Evolutionary conservation across 805 yeast species (phyloP).

Genomic region (Naumovozyma baii): DNA sequence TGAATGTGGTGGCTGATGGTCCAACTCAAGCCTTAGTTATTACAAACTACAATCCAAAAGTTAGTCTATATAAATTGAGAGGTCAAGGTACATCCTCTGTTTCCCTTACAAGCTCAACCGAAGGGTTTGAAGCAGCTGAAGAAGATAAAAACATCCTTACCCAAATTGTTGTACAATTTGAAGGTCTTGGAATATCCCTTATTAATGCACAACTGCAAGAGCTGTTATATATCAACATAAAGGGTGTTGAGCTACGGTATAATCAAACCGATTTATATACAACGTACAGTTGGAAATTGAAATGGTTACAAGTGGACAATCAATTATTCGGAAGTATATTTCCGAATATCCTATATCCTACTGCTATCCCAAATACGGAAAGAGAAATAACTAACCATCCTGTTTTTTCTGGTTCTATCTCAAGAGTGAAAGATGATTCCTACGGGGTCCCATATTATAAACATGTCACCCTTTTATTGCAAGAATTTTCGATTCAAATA

Average conservation of each 20-base stretch:
- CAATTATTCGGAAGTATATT: slow-evolving; percentile 80
- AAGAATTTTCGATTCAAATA: slow-evolving; percentile 83
- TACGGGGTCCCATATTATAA: slow-evolving; percentile 88
- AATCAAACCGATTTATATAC: slow-evolving; percentile 80
- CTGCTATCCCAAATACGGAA: slow-evolving; percentile 74
- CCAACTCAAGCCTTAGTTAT: slow-evolving; percentile 84
- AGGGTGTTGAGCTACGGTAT: slow-evolving; percentile 73
- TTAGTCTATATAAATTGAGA: slow-evolving; percentile 57
- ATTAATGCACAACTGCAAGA: slow-evolving; percentile 66
- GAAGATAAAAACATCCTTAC: slow-evolving; percentile 31
- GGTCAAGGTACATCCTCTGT: slow-evolving; percentile 25
- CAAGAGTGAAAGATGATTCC: slow-evolving; percentile 75
- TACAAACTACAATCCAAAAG: slow-evolving; percentile 68
- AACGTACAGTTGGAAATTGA: slow-evolving; percentile 66
- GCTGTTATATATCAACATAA: slow-evolving; percentile 68
- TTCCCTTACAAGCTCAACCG: slow-evolving; percentile 30
- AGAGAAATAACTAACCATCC: slow-evolving; percentile 85
- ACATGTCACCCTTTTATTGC: slow-evolving; percentile 80
- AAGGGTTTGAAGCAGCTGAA: slow-evolving; percentile 44
- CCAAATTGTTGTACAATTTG: slow-evolving; percentile 50
- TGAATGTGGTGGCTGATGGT: slow-evolving; percentile 93
- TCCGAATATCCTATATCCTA: slow-evolving; percentile 85
- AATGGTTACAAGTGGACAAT: slow-evolving; percentile 94
- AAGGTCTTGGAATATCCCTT: slow-evolving; percentile 82
- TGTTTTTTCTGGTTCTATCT: slow-evolving; percentile 73